phyloP scores from a whole-genome alignment of 805 yeast genomes.

The Candida takata region DNA sequence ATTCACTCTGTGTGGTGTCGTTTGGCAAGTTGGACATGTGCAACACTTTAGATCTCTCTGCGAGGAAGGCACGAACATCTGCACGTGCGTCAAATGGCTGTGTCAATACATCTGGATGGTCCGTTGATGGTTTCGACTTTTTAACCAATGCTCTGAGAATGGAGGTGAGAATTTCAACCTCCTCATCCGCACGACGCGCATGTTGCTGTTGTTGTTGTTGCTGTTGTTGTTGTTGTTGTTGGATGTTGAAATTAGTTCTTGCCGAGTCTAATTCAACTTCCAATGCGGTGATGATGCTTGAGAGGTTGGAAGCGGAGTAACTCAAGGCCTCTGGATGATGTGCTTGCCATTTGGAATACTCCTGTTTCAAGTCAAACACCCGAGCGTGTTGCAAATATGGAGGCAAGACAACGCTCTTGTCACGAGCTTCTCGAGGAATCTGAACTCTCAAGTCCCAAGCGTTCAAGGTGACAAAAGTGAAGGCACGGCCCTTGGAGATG shows the following conservation, averaged over 20 bases:
- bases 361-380: slow-evolving; percentile 69
- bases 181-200: slow-evolving; percentile 38
- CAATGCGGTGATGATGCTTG: slow-evolving; percentile 24
- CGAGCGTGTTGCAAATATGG: slow-evolving; percentile 68
- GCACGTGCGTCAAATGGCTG: slow-evolving; percentile 73
- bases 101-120: slow-evolving; percentile 49
- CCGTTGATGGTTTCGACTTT: slow-evolving; percentile 40
- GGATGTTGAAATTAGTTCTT: slow-evolving; percentile 11
- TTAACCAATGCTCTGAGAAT: slow-evolving; percentile 41
- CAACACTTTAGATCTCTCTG: slow-evolving; percentile 72
- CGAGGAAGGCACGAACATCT: slow-evolving; percentile 59
- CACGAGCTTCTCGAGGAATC: slow-evolving; percentile 75
- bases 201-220: slow-evolving; percentile 3
- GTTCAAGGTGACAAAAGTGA: slow-evolving; percentile 60
- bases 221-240: slow-evolving; percentile 12
- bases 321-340: slow-evolving; percentile 46
- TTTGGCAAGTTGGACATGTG: slow-evolving; percentile 73
- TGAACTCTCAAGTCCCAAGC: slow-evolving; percentile 72
- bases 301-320: slow-evolving; percentile 23
- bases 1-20: slow-evolving; percentile 85
- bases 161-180: slow-evolving; percentile 38
- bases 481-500: slow-evolving; percentile 37
- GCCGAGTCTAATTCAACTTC: slow-evolving; percentile 19
- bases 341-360: slow-evolving; percentile 65
- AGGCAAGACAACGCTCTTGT: slow-evolving; percentile 65